Base-by-base conservation (phyloP, 2,329 filamentous ascomycete genomes). In the Daldinia sp. region DNA sequence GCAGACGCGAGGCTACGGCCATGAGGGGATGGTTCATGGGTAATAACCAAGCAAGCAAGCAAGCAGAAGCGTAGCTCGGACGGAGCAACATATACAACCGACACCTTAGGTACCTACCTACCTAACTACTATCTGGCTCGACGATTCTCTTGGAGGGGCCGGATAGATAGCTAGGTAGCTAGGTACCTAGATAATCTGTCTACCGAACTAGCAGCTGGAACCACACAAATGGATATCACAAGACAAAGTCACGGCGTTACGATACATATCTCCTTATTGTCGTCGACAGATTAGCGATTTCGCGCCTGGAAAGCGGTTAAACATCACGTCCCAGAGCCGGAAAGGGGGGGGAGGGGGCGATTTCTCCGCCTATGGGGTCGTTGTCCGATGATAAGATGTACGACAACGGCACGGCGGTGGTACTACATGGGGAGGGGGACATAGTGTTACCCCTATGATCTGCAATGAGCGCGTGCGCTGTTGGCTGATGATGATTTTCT, bases 1-100 rank as follows among this genome's bases (percentile, higher is more conserved):
- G 7, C 23, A 48, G 46, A 33, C 37, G 13, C 12, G 62, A 56
- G 55, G 53, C 2, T 64, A 53, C 30, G 48, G 28, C 18, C 53
- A 51, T 28, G 54, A 28, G 23, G 35, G 53, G 10, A 41, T n/a
- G 33, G 54, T 23, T 6, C n/a, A n/a, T 20, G 30, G 33, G 30
- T 26, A 54, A 28, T 13, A 13, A 6, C 26, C 20, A 20, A 13
- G 33, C 33, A 10, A 35, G 6, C 7, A 35, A 35, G 33, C 5
- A 35, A 35, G 33, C n/a, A n/a, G n/a, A n/a, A 23, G 20, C 20
- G 20, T 23, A 23, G 1, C 2, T 23, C 20, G 20, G 20, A 23
- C 20, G 20, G 20, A 23, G 20, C 20, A 23, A 23, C 2, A 23
- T 23, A 23, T 23, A 23, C 20, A 23, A 23, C 20, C 20, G 20